phyloP scores from a whole-genome alignment of 1,284 basidiomycete genomes.

The Rhodotorula sp. region DNA sequence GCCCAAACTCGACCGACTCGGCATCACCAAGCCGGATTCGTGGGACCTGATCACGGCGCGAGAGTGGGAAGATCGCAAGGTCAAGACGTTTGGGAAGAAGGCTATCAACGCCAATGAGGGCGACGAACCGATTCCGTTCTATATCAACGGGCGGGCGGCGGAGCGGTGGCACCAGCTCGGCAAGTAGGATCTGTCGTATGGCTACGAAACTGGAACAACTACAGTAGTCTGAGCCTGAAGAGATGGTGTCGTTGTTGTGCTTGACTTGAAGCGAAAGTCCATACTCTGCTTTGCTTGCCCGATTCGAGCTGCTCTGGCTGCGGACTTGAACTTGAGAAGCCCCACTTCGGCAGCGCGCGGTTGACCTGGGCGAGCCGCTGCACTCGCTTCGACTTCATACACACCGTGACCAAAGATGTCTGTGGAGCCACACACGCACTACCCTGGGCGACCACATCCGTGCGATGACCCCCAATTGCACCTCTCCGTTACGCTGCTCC shows the following conservation, averaged over 20 bases:
- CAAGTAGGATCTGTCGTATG: not conserved
- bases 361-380: not conserved
- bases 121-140: slow-evolving; percentile 16
- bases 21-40: slow-evolving; percentile 2
- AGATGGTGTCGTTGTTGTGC: no score
- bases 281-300: no score
- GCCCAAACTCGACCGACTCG: slow-evolving; percentile 17
- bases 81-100: slow-evolving; percentile 22
- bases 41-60: slow-evolving; percentile 21
- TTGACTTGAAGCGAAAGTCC: no score
- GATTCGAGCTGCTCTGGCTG: no score
- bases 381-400: not conserved
- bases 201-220: no score
- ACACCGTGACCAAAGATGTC: not conserved
- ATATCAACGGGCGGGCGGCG: slow-evolving; percentile 14
- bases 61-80: slow-evolving; percentile 22
- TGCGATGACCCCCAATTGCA: not conserved
- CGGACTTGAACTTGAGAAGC: no score
- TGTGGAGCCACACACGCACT: not conserved
- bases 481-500: not conserved
- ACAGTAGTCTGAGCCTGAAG: no score
- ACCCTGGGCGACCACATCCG: not conserved
- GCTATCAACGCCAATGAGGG: slow-evolving; percentile 10
- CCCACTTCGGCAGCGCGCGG: no score
- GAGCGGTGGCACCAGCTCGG: slow-evolving; percentile 28